Conservation (phyloP, 225 moss, liverwort and hornwort species). For the Asterella californica region DNA sequence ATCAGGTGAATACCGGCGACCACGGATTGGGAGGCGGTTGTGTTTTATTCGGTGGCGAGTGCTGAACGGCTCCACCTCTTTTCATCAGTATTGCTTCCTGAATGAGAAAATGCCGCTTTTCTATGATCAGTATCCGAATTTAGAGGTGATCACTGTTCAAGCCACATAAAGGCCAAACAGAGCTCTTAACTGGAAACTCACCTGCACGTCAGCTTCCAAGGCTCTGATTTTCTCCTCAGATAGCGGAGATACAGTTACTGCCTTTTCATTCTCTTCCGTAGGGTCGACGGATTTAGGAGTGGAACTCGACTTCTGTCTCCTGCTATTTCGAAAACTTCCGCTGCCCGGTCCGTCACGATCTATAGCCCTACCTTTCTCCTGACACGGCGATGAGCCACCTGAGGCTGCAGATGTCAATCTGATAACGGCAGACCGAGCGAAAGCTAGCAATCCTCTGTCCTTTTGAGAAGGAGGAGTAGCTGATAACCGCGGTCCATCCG, state of each 20-base stretch:
- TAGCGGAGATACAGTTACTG: constrained; percentile 37
- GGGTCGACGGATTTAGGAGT: constrained; percentile 11
- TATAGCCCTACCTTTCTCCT: constrained; percentile 43
- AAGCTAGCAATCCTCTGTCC: constrained; percentile 47
- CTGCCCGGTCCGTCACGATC: constrained; percentile 12
- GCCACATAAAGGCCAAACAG: not conserved
- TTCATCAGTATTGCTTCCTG: constrained; percentile 73
- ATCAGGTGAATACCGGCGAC: constrained; percentile 65
- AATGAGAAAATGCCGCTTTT: not conserved
- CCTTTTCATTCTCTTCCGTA: not conserved
- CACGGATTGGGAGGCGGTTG: constrained; percentile 61
- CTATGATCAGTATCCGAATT: not conserved
- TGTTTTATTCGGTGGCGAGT: constrained; percentile 79
- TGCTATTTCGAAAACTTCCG: constrained; percentile 22
- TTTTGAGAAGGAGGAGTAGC: constrained; percentile 40
- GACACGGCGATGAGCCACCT: constrained; percentile 35
- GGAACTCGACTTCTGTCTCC: constrained; percentile 20
- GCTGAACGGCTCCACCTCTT: constrained; percentile 72
- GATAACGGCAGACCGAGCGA: constrained; percentile 58
- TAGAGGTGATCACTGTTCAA: not conserved
- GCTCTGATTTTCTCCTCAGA: constrained; percentile 73
- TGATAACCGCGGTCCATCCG: constrained; percentile 24
- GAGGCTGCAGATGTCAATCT: constrained; percentile 56
- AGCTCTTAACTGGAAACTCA: constrained; percentile 6
- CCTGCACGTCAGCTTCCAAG: constrained; percentile 76